Base-by-base conservation (phyloP, 2,329 filamentous ascomycete genomes). In the Ascochyta lentis region DNA sequence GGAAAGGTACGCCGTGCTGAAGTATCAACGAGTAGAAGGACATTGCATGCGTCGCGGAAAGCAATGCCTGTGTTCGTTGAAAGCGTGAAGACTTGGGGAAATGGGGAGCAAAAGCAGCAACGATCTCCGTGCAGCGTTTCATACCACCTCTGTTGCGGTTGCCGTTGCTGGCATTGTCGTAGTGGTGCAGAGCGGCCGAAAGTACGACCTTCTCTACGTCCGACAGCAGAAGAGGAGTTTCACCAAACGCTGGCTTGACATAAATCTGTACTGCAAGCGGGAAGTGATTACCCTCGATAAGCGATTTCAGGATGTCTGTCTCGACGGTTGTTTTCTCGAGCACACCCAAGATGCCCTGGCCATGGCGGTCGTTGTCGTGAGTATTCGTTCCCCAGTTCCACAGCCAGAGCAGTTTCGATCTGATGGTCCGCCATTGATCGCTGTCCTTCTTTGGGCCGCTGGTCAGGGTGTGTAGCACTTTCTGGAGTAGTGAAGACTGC, bases 141-240 rank as follows among this genome's bases (percentile, higher is more conserved):
- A 95, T 81, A 0, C 89, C 89, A 15, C 91, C 91, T 61, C 90
- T 83, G 2, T 84, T 90, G 51, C 86, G 85, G 65, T 94, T 92
- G 0, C 89, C 89, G 66, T 95, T 95, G 22, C 89, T 90, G 3
- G 91, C 90, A 68, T 91, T 91, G 67, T 95, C 91, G 68, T 92
- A 95, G 4, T 88, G 84, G 49, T 84, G 81, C 78, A 92, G 83
- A 1, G 88, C 88, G 42, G 86, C 81, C 1, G 80, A 80, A 38
- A 90, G 77, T 8, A 92, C 79, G 1, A 86, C 84, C 4, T 85
- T 81, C 66, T 86, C 84, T 1, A 91, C 75, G 6, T 81, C 71
- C 3, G 81, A 73, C 3, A 71, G 66, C 2, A 81, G 67, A 3
- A 91, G 77, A 4, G 83, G 82, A 3, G 71, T 74, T 16, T 84